phyloP scores from a whole-genome alignment of 345 rosid genomes.

The Pseudoturritis turrita region DNA sequence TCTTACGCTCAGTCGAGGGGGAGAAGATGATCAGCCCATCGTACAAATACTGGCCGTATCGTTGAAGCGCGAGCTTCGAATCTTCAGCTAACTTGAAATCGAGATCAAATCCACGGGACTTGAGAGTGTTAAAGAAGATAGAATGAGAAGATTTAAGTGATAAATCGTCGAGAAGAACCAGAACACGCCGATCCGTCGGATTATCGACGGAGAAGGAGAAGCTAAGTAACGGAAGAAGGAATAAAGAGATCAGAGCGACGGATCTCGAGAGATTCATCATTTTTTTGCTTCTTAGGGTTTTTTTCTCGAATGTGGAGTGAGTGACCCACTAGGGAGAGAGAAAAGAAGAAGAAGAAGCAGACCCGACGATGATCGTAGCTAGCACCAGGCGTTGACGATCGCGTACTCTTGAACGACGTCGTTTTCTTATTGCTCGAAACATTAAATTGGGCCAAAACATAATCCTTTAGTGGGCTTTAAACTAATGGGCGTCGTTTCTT shows the following conservation, averaged over 20 bases:
- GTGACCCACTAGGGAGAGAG: slow-evolving; percentile 15
- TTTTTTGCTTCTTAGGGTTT: slow-evolving; percentile 12
- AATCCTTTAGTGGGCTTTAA: not conserved
- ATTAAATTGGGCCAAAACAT: not conserved
- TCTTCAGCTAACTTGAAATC: slow-evolving; percentile 65
- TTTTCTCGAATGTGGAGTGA: slow-evolving; percentile 2
- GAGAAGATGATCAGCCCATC: slow-evolving; percentile 56
- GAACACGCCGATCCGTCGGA: slow-evolving; percentile 49
- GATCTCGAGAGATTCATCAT: slow-evolving; percentile 29
- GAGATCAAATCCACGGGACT: slow-evolving; percentile 52
- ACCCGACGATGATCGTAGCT: slow-evolving; percentile 7
- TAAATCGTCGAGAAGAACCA: slow-evolving; percentile 58
- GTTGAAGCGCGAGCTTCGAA: slow-evolving; percentile 52
- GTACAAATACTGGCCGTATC: slow-evolving; percentile 63
- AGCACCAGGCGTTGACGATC: slow-evolving; percentile 23
- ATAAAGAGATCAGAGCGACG: slow-evolving; percentile 25
- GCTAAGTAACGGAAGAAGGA: slow-evolving; percentile 37
- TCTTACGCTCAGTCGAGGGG: slow-evolving; percentile 57
- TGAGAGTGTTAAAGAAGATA: slow-evolving; percentile 57
- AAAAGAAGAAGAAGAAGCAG: not conserved
- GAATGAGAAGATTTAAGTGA: slow-evolving; percentile 63
- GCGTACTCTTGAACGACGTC: not conserved
- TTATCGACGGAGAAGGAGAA: slow-evolving; percentile 52
- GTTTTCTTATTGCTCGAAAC: not conserved
- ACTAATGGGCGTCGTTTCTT: slow-evolving; percentile 6